Base-by-base conservation (phyloP, 495 filamentous ascomycete species). In the Penicillium chermesinum region DNA sequence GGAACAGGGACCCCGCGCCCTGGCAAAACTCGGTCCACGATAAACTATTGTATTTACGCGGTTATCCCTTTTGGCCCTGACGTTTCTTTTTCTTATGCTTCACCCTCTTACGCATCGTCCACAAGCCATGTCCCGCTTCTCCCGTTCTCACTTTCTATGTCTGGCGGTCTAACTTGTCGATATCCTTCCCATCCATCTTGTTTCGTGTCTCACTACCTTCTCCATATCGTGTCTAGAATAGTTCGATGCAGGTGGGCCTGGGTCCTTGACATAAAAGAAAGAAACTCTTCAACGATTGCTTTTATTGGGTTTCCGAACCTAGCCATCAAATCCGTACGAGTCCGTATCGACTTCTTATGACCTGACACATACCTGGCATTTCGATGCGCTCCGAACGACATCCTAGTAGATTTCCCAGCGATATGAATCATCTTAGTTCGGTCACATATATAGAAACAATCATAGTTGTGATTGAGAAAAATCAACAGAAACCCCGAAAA, bases 11-110 rank as follows among this genome's bases (percentile, higher is more conserved):
- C 62, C 85, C n/a, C 77, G 86, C 38, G 83, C 83, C 41, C 71
- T 98, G 61, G 88, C 88, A 67, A 98, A 96, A 74, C 78, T 98
- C 46, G 93, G 93, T 2, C 86, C 88, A 32, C 83, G 91, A 70
- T 77, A 66, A 60, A 21, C 42, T 48, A 49, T 54, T 60, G 48
- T 61, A 64, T 46, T 50, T 56, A 58, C 41, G 40, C 35, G 57
- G 53, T 52, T 57, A 14, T 52, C 58, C 16, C 32, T 15, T 22
- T 46, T 38, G 34, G 13, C 22, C 25, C 18, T 46, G 35, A 46
- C 36, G 19, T 41, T 48, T 43, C 37, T 41, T 52, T 36, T 38
- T 54, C 40, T 41, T 25, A 35, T 53, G 48, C 57, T 55, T 52
- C 41, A 45, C 48, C 41, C 55, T 51, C 40, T 52, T 43, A 36